Base-by-base conservation (phyloP, 306 rosid genomes). In the Rosa persica region DNA sequence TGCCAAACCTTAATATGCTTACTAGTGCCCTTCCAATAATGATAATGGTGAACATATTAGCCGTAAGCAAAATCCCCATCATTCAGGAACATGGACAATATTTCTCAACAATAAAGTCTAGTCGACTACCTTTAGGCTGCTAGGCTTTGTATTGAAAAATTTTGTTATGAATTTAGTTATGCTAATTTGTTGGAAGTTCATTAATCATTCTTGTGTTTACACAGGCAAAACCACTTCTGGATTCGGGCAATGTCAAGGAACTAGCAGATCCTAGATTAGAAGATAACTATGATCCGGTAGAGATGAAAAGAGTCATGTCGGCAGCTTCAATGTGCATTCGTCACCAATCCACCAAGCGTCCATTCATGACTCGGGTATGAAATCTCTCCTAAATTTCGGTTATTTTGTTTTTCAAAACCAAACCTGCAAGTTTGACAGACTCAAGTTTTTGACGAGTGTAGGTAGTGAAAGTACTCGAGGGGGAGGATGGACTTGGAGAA, bases 171-270 rank as follows among this genome's bases (percentile, higher is more conserved):
- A 12, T 47, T 11, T 5, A 10, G 34, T 6, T n/a, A 12, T 65
- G 39, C 44, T 27, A 12, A 13, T 22, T 3, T 57, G 2, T 51
- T 76, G 61, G 40, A 75, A 48, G 76, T 49, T 16, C 73, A 61
- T 48, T 73, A 34, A 64, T 43, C 71, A 46, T 52, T 73, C 40
- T 69, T 54, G 11, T 51, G 72, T 7, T 54, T 67, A 74, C 30
- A 27, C 82, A 96, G 99, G 98, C 99, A 74, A 96, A 90, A 78
- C 97, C 98, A 7, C 69, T 90, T 20, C 87, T 96, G 55, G 97
- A 93, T 51, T 46, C 68, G 11, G 82, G 79, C 74, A 89, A 84
- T 78, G 70, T 88, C 34, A 76, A 87, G 86, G 96, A 82, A 43
- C 72, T 96, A 68, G 93, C 67, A 12, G 99, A 96, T 88, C 92